Evolutionary conservation across 2,329 filamentous ascomycete genomes (phyloP).

Genomic region (Diaporthe citri): DNA sequence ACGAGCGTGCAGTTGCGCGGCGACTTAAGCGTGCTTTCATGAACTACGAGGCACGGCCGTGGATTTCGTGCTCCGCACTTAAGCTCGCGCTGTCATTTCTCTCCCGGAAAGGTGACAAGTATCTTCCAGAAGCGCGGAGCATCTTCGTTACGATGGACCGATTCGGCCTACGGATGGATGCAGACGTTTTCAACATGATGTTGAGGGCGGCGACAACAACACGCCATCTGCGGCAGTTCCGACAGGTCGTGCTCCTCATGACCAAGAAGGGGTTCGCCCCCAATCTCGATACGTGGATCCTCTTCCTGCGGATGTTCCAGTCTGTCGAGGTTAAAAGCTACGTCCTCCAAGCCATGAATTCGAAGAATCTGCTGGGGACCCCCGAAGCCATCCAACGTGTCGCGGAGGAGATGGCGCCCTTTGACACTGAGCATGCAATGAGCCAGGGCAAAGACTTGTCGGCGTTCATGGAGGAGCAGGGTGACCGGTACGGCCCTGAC

Average conservation of each 20-base stretch:
- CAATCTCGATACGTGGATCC: conserved; percentile 61
- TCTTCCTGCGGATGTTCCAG: conserved; percentile 66
- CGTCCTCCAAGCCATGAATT: conserved; percentile 61
- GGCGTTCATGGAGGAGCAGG: conserved; percentile 56
- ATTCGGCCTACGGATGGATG: conserved; percentile 57
- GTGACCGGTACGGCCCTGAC: conserved; percentile 57
- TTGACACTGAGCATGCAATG: conserved; percentile 59
- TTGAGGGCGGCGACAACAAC: conserved; percentile 55
- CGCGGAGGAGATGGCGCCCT: conserved; percentile 56
- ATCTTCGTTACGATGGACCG: conserved; percentile 55
- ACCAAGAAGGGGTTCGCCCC: conserved; percentile 52
- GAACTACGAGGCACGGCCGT: conserved; percentile 49
- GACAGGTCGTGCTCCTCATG: conserved; percentile 57
- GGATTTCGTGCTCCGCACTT: conserved; percentile 55
- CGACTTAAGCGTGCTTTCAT: conserved; percentile 56
- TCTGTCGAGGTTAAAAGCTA: conserved; percentile 67
- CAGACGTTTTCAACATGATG: conserved; percentile 62
- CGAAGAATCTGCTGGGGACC: conserved; percentile 57
- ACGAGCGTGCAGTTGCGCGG: conserved; percentile 54
- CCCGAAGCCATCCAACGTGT: conserved; percentile 53
- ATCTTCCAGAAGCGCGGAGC: conserved; percentile 45
- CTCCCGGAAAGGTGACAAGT: conserved; percentile 44
- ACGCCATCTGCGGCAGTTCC: conserved; percentile 58
- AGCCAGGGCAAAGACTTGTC: conserved; percentile 50
- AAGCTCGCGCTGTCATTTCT: conserved; percentile 61